phyloP scores from a whole-genome alignment of 2,329 filamentous ascomycete species.

The Endoconidiophora polonica region DNA sequence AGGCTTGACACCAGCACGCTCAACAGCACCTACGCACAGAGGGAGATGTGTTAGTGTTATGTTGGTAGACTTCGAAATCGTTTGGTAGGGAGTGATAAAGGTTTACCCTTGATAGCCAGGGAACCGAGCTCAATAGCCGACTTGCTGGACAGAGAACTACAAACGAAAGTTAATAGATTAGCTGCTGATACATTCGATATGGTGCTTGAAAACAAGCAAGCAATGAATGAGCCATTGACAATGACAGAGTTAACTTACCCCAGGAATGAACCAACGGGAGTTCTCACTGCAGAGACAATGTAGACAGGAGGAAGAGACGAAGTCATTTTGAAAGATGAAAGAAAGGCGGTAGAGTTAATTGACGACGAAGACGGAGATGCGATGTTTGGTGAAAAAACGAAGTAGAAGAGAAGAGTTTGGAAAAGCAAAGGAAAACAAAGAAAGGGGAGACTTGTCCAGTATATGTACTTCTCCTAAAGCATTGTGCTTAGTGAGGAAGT shows the following conservation, averaged over 20 bases:
- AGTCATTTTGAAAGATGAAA: conserved; percentile 8
- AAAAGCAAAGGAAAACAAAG: conserved; percentile 9
- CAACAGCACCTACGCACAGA: conserved; percentile 46
- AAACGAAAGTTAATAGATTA: conserved; percentile 1
- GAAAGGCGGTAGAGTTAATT: not conserved
- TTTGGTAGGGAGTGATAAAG: not conserved
- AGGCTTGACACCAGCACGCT: conserved; percentile 72
- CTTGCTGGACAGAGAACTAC: conserved; percentile 72
- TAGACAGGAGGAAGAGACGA: conserved; percentile 66
- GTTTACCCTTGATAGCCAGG: conserved; percentile 76
- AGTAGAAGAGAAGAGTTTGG: conserved; percentile 9
- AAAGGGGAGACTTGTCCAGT: conserved; percentile 11
- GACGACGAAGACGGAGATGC: conserved; percentile 9
- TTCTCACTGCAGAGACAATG: conserved; percentile 83
- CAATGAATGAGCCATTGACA: conserved; percentile 6
- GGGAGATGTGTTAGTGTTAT: conserved; percentile 11
- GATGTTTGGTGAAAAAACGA: conserved; percentile 10
- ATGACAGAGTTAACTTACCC: conserved; percentile 39
- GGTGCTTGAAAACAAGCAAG: not conserved
- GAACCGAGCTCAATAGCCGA: conserved; percentile 75
- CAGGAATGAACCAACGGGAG: conserved; percentile 84
- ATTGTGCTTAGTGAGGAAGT: not conserved
- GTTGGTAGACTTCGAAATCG: conserved; percentile 3
- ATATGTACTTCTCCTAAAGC: conserved; percentile 4
- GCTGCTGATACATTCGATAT: not conserved